Evolutionary conservation across 2,329 filamentous ascomycete genomes (phyloP).

Genomic region (Fonsecaea pugnacius): DNA sequence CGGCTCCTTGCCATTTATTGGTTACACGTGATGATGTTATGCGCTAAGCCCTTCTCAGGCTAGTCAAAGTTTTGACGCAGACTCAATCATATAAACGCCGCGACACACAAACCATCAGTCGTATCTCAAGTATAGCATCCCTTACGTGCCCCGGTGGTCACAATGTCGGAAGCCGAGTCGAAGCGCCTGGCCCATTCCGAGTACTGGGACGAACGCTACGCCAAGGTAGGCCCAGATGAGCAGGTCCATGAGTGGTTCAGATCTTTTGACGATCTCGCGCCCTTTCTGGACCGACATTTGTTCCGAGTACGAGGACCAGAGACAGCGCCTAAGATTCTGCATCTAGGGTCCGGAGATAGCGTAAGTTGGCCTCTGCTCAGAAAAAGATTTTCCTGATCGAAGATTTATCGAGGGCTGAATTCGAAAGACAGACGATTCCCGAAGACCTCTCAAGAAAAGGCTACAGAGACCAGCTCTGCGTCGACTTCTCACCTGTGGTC

Average conservation of each 20-base stretch:
- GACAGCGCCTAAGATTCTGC: conserved; percentile 28
- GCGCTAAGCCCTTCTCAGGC: no score
- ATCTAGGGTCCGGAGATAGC: conserved; percentile 24
- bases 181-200: conserved; percentile 33
- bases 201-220: conserved; percentile 35
- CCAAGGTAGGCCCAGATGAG: conserved; percentile 29
- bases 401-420: not conserved
- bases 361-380: no score
- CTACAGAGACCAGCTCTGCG: conserved; percentile 59
- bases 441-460: conserved; percentile 53
- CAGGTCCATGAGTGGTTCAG: conserved; percentile 36
- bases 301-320: conserved; percentile 27
- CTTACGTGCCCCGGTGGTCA: no score
- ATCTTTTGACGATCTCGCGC: conserved; percentile 30
- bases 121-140: no score
- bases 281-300: conserved; percentile 30
- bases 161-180: conserved; percentile 27
- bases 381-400: no score
- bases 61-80: no score
- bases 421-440: conserved; percentile 54
- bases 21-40: no score
- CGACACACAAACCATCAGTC: no score
- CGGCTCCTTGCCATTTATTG: no score
- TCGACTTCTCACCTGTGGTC: conserved; percentile 62
- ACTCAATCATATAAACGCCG: no score